Evolutionary conservation across 768 basidiomycete species (phyloP).

Genomic region (Harrya chromipes): DNA sequence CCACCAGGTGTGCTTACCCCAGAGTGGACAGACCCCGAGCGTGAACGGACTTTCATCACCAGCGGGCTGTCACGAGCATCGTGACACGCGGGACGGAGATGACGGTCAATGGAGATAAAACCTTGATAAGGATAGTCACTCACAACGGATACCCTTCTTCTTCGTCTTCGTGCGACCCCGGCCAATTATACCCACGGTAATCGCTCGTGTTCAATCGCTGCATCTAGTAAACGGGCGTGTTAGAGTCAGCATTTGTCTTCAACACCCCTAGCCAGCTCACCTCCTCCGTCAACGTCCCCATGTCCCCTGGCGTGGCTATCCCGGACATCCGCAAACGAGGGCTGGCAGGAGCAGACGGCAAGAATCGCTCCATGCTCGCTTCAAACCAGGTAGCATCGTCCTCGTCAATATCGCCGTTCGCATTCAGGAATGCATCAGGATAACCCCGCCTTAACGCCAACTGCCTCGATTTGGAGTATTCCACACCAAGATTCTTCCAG

Average conservation of each 20-base stretch:
- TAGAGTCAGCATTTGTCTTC: not conserved
- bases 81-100: conserved; percentile 1
- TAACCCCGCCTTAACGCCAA: conserved; percentile 90
- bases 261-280: conserved; percentile 35
- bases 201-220: conserved; percentile 83
- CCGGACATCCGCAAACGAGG: conserved; percentile 75
- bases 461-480: conserved; percentile 95
- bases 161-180: conserved; percentile 63
- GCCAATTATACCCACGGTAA: conserved; percentile 64
- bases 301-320: conserved; percentile 87
- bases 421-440: conserved; percentile 84
- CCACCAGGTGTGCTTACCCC: conserved; percentile 86
- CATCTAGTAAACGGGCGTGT: conserved; percentile 53
- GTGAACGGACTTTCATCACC: conserved; percentile 86
- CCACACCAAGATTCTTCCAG: conserved; percentile 97
- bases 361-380: conserved; percentile 63
- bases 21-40: conserved; percentile 70
- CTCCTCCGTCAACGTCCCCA: conserved; percentile 87
- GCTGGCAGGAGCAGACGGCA: conserved; percentile 81
- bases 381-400: conserved; percentile 37
- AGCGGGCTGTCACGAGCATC: conserved; percentile 56
- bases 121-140: conserved; percentile 33
- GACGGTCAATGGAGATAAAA: conserved; percentile 3
- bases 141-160: conserved; percentile 91
- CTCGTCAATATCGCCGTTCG: conserved; percentile 48